A percentile compares a stretch with the other conserved stretches of the same genome.
Conservation (phyloP, 2,329 filamentous ascomycete species). For the Falciphora oryzae region DNA sequence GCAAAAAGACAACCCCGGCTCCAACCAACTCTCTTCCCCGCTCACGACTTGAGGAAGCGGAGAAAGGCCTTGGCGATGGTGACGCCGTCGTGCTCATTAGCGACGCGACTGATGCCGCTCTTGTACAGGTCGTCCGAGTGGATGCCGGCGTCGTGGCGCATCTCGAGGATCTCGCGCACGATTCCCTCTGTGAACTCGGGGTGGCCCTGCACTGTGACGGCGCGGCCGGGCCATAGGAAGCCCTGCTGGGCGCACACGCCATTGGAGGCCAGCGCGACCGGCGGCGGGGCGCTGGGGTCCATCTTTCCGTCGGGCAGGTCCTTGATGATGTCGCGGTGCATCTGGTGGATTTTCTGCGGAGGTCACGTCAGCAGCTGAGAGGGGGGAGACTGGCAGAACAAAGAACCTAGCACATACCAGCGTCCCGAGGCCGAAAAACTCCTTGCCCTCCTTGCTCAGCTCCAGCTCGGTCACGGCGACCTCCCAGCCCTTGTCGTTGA, state of each 20-base stretch:
- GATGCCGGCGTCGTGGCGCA: slow-evolving; percentile 59
- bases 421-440: slow-evolving; percentile 63
- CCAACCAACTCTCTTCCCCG: neutral
- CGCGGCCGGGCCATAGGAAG: slow-evolving; percentile 61
- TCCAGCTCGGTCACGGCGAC: slow-evolving; percentile 65
- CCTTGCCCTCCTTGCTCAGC: slow-evolving; percentile 63
- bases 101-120: slow-evolving; percentile 62
- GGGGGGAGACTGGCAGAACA: slow-evolving; percentile 1
- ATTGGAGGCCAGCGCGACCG: slow-evolving; percentile 51
- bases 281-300: slow-evolving; percentile 41
- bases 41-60: slow-evolving; percentile 61
- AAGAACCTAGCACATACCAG: slow-evolving; percentile 32
- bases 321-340: slow-evolving; percentile 76
- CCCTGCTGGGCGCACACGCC: slow-evolving; percentile 68
- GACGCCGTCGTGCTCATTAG: slow-evolving; percentile 72
- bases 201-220: slow-evolving; percentile 79
- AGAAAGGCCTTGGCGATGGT: slow-evolving; percentile 68
- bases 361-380: slow-evolving; percentile 1
- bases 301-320: slow-evolving; percentile 44
- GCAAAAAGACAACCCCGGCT: neutral
- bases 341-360: slow-evolving; percentile 67
- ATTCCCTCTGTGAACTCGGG: slow-evolving; percentile 76
- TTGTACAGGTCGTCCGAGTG: slow-evolving; percentile 64
- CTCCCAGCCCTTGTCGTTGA: slow-evolving; percentile 72
- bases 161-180: slow-evolving; percentile 59